A percentile compares a stretch with the other conserved stretches of the same genome.
Evolutionary conservation across 345 rosid species (phyloP).

Genomic region (Toxicodendron radicans): DNA sequence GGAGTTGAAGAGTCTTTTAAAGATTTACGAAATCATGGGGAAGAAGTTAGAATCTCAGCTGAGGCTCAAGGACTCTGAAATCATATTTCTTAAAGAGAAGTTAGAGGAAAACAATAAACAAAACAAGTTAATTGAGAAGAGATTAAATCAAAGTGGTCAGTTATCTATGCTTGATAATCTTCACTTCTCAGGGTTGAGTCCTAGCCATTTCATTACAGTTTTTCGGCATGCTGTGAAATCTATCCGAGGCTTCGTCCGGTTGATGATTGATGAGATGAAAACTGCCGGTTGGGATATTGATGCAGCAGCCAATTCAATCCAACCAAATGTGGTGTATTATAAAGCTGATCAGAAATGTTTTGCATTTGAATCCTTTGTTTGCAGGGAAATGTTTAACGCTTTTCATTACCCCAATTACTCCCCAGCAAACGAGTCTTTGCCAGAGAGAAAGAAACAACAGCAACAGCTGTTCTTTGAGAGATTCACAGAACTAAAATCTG

Average conservation of each 20-base stretch:
- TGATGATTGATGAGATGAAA: conserved; percentile 68
- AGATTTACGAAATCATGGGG: conserved; percentile 62
- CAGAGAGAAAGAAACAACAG: conserved; percentile 31
- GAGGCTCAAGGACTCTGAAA: conserved; percentile 76
- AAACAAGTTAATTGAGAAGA: conserved; percentile 59
- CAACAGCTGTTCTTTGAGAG: conserved; percentile 51
- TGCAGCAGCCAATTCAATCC: conserved; percentile 61
- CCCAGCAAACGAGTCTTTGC: conserved; percentile 29
- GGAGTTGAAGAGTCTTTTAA: conserved; percentile 63
- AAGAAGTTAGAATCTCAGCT: conserved; percentile 75
- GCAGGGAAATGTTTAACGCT: conserved; percentile 71
- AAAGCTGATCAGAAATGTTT: conserved; percentile 71
- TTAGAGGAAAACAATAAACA: conserved; percentile 43
- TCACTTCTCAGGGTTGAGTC: conserved; percentile 47
- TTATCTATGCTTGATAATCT: conserved; percentile 51
- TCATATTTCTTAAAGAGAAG: conserved; percentile 62
- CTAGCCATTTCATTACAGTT: conserved; percentile 51
- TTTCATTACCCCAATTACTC: conserved; percentile 63
- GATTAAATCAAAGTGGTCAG: conserved; percentile 66
- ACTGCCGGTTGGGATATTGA: conserved; percentile 68
- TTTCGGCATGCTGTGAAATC: conserved; percentile 64
- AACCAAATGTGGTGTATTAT: conserved; percentile 48
- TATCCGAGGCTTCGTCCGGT: conserved; percentile 60
- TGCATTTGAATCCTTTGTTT: conserved; percentile 72
- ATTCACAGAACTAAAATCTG: conserved; percentile 62